A percentile compares a stretch with the other conserved stretches of the same genome.
Evolutionary conservation across 768 basidiomycete species (phyloP).

Genomic region (Lentinula aciculospora): DNA sequence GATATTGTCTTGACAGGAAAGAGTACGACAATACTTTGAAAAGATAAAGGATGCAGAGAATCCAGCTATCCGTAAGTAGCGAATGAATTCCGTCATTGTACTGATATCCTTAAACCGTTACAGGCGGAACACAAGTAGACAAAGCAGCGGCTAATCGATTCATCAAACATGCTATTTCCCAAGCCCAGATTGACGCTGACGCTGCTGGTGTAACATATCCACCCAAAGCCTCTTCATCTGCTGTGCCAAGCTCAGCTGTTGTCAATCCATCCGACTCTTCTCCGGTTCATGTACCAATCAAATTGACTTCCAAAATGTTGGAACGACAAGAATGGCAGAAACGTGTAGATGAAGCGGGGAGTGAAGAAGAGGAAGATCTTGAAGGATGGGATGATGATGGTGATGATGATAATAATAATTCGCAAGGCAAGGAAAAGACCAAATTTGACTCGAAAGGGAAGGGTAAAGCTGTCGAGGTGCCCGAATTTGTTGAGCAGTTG

Average conservation of each 20-base stretch:
- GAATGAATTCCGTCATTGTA: background rate
- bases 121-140: conserved; percentile 54
- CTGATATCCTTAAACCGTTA: background rate
- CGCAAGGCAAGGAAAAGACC: conserved; percentile 33
- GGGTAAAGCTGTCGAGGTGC: conserved; percentile 31
- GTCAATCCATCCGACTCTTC: background rate
- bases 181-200: conserved; percentile 38
- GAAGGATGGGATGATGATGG: background rate
- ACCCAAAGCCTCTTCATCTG: background rate
- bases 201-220: conserved; percentile 20
- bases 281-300: conserved; percentile 34
- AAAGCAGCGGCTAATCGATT: conserved; percentile 77
- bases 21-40: conserved; percentile 75
- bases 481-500: conserved; percentile 13
- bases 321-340: conserved; percentile 61
- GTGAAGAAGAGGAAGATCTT: conserved; percentile 21
- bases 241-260: background rate
- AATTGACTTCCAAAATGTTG: conserved; percentile 70
- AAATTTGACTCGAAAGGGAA: conserved; percentile 24
- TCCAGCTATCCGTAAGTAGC: conserved; percentile 46
- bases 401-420: conserved; percentile 1
- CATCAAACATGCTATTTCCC: conserved; percentile 77
- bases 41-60: conserved; percentile 77
- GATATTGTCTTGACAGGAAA: conserved; percentile 40
- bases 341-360: conserved; percentile 42